phyloP scores from a whole-genome alignment of 2,329 filamentous ascomycete species.

The Rhinocladiella mackenziei region DNA sequence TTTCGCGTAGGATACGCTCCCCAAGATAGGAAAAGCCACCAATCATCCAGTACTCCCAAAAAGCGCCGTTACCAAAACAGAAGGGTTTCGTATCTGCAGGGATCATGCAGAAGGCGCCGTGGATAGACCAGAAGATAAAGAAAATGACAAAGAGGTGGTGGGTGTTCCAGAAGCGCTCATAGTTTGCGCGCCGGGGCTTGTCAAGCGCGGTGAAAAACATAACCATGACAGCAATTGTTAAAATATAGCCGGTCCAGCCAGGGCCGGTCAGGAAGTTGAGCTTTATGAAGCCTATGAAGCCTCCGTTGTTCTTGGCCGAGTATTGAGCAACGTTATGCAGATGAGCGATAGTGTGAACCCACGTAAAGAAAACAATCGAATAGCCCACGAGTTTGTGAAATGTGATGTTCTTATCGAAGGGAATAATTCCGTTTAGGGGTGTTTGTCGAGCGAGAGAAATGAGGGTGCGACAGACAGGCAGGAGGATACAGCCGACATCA shows the following conservation, averaged over 20 bases:
- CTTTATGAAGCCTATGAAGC: slow-evolving; percentile 71
- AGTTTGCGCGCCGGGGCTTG: slow-evolving; percentile 73
- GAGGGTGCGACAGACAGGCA: slow-evolving; percentile 71
- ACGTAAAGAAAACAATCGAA: slow-evolving; percentile 85
- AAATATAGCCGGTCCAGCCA: slow-evolving; percentile 81
- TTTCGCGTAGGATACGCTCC: slow-evolving; percentile 73
- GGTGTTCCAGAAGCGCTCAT: slow-evolving; percentile 86
- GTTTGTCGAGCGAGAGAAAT: slow-evolving; percentile 78
- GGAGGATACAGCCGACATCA: slow-evolving; percentile 70
- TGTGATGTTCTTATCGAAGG: slow-evolving; percentile 56
- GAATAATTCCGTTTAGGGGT: slow-evolving; percentile 78
- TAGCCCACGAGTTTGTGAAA: slow-evolving; percentile 82
- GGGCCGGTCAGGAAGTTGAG: slow-evolving; percentile 78
- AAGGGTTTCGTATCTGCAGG: slow-evolving; percentile 76
- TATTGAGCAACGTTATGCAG: slow-evolving; percentile 83
- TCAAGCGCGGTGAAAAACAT: slow-evolving; percentile 76
- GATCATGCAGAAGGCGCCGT: slow-evolving; percentile 88
- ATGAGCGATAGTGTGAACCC: slow-evolving; percentile 80
- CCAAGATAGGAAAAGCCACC: slow-evolving; percentile 74
- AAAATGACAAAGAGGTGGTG: slow-evolving; percentile 85
- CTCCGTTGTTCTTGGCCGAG: slow-evolving; percentile 68
- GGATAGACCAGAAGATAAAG: slow-evolving; percentile 88
- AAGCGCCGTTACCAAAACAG: slow-evolving; percentile 71
- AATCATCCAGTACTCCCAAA: slow-evolving; percentile 89
- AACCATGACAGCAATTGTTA: slow-evolving; percentile 72